Evolutionary conservation across 2,329 filamentous ascomycete species (phyloP), one percentile per base, ranked within the genome.

Genomic region (Pseudogymnoascus sp.): DNA sequence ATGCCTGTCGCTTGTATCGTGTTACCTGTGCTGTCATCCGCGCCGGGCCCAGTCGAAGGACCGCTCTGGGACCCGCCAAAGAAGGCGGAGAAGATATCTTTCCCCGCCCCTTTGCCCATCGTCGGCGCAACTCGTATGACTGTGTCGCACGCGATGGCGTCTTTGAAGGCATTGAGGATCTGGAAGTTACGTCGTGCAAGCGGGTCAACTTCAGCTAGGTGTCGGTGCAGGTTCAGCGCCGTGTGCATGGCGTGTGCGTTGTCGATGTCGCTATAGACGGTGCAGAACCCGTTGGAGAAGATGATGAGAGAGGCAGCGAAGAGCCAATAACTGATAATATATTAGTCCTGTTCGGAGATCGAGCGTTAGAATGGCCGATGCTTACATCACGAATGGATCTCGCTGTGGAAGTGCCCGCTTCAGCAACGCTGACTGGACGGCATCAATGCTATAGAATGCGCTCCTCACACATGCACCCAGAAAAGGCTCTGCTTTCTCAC

Each of bases 301-400:
- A 83, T 72, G 30, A 83, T 74, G 2, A 84, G 72, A 0, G 76
- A 74, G 0, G 81, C 78, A 4, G 80, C 74, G 62, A 83, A 83
- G 37, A 84, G 73, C 59, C 80, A 82, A 65, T 83, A 78, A 64
- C 82, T 84, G 26, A 35, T 35, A n/a, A 35, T 35, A 35, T 35
- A 35, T 35, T 35, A 35, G 33, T 35, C 33, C 48, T 18, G 23
- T n/a, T 39, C 15, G 18, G 52, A 30, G 30, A 19, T 34, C 52
- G 52, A 34, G 34, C 37, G 37, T 21, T 12, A 12, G 45, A n/a
- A 23, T 3, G 9, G 8, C 1, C n/a, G 3, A 9, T 15, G 70
- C 80, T 72, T 69, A 83, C 81, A 82, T 75, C 58, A 82, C 72
- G 61, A 83, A 82, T 0, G 80, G 81, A 62, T 83, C 79, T 52